A percentile compares a stretch with the other conserved stretches of the same genome.
phyloP scores from a whole-genome alignment of 306 rosid species.

The Castanopsis chinensis region DNA sequence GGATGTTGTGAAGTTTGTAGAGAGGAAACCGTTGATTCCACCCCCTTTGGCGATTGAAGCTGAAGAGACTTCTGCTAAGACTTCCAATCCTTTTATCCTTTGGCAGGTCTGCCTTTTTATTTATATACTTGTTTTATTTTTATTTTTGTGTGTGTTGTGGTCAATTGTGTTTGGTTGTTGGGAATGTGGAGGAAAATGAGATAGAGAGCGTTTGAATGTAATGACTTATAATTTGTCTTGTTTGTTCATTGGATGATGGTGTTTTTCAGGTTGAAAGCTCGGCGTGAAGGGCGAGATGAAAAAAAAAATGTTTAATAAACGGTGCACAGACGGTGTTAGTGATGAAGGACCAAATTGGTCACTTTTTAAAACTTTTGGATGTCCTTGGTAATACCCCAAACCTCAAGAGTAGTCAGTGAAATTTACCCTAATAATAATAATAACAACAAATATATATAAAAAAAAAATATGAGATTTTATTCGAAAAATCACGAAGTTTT shows the following conservation, averaged over 20 bases:
- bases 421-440: no score
- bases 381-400: no score
- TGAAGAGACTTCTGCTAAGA: conserved; percentile 44
- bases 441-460: no score
- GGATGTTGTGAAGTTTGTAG: conserved; percentile 52
- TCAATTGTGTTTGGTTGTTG: background rate
- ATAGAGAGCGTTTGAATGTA: background rate
- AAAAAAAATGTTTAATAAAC: no score
- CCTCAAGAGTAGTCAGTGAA: no score
- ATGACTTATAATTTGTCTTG: background rate
- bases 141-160: background rate
- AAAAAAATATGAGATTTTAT: no score
- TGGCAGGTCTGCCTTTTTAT: conserved; percentile 60
- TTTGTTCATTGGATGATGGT: background rate
- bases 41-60: conserved; percentile 50
- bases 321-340: no score
- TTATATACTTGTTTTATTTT: background rate
- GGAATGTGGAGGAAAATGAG: background rate
- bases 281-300: no score
- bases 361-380: no score
- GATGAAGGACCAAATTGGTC: no score
- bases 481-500: no score
- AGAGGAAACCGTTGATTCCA: conserved; percentile 36
- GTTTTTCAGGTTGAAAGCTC: background rate
- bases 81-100: conserved; percentile 66